Base-by-base conservation (phyloP, 805 yeast genomes). In the Schizosaccharomyces octosporus region DNA sequence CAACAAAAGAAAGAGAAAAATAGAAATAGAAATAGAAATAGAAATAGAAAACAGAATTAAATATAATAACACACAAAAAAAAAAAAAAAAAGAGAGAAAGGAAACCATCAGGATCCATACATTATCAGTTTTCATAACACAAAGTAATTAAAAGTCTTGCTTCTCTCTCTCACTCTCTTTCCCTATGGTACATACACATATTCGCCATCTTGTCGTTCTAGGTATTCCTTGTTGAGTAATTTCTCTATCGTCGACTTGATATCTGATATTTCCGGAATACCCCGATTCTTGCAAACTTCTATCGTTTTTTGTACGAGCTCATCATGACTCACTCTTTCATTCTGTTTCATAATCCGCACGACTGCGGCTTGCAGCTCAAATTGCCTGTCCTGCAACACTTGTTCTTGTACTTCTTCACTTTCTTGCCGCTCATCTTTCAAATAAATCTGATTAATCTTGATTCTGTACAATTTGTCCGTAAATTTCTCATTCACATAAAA, bases 401-500 rank as follows among this genome's bases (percentile, higher is more conserved):
- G 63, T 31, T 65, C 66, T 43, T 63, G 67, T 11, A 64, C 63
- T 32, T 63, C 62, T 55, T 64, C 63, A 59, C 63, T 60, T 62
- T 65, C 67, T 60, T 64, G 65, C 19, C 65, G 64, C n/a, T 66
- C 63, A 62, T 65, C 65, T 62, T 64, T 63, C 48, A 64, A 60
- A 48, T 61, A 68, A 27, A 66, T 62, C 63, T 67, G 70, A 31
- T 65, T 65, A 43, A 69, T 65, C 69, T 85, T 87, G 39, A 88
- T 81, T 65, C 82, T 82, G 1, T 79, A 73, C 61, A 81, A 77
- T 2, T 87, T 81, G 0, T 88, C 76, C 63, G 81, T 79, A 70
- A 87, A 88, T 29, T 78, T 76, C 32, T 77, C 77, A 70, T 88
- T 89, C 63, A 89, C 75, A 31, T 74, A 72, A 67, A 88, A 89